These are phyloP conservation scores for Lagerstroemia speciosa DNA, from an alignment of 345 rosid genomes.

Conservation along the genomic window DNA sequence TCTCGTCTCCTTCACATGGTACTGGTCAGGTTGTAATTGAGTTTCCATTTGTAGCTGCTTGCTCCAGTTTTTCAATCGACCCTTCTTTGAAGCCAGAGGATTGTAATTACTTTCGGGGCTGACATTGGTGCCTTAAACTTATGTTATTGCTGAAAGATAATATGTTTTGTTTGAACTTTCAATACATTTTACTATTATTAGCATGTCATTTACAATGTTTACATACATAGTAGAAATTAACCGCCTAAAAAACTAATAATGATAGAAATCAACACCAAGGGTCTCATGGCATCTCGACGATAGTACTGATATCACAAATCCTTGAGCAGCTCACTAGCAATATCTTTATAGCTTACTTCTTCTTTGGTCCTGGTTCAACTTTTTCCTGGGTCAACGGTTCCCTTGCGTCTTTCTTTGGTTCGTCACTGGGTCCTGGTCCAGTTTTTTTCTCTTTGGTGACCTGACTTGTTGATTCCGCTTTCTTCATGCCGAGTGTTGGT, in stretches of 20 bases:
- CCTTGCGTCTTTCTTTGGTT: too few species aligned
- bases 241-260: too few species aligned
- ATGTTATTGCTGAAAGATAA: background rate
- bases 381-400: too few species aligned
- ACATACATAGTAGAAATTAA: background rate
- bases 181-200: background rate
- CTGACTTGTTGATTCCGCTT: constrained; percentile 9
- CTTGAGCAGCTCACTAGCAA: constrained; percentile 59
- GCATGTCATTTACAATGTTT: background rate
- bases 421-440: constrained; percentile 5
- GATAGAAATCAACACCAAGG: too few species aligned
- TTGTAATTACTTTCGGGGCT: background rate
- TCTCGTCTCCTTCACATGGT: background rate
- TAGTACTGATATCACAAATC: constrained; percentile 25
- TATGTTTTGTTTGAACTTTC: background rate
- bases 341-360: constrained; percentile 81
- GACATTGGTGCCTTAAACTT: background rate
- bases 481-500: constrained; percentile 61
- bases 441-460: background rate
- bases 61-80: background rate
- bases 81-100: background rate
- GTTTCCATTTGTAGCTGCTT: background rate
- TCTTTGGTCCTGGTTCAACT: constrained; percentile 32
- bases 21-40: background rate
- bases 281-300: too few species aligned